Percentiles rank a stretch among this genome's conserved stretches.
Evolutionary conservation across 2,329 filamentous ascomycete species (phyloP).

Genomic region (Fusarium sp.): DNA sequence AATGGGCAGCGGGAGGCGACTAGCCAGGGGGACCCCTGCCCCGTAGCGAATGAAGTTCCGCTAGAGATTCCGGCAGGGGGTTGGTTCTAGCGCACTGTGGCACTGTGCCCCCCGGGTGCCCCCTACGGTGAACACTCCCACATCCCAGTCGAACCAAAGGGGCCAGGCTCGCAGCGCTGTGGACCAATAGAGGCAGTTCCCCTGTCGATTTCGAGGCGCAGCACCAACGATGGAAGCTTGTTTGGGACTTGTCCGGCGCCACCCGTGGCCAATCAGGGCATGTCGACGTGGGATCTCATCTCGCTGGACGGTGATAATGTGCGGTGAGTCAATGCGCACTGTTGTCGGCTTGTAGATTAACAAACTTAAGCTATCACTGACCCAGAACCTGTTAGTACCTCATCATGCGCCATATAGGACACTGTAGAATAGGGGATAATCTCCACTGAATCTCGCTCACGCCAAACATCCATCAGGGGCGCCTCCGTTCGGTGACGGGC

Average conservation of each 20-base stretch:
- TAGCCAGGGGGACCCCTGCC: slow-evolving; percentile 25
- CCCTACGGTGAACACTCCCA: slow-evolving; percentile 11
- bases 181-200: slow-evolving; percentile 9
- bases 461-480: slow-evolving; percentile 32
- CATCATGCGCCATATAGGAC: not conserved
- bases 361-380: slow-evolving; percentile 2
- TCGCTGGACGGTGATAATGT: slow-evolving; percentile 44
- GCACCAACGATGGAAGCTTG: slow-evolving; percentile 44
- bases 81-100: slow-evolving; percentile 17
- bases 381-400: slow-evolving; percentile 11
- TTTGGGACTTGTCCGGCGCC: slow-evolving; percentile 27
- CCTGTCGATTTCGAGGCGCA: slow-evolving; percentile 39
- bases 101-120: slow-evolving; percentile 13
- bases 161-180: slow-evolving; percentile 9
- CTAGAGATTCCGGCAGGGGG: slow-evolving; percentile 36
- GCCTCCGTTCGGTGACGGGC: slow-evolving; percentile 16
- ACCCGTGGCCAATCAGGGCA: slow-evolving; percentile 35
- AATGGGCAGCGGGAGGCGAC: slow-evolving; percentile 25
- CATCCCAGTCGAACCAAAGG: slow-evolving; percentile 3
- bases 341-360: slow-evolving; percentile 19
- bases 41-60: slow-evolving; percentile 20
- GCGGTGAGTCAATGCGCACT: slow-evolving; percentile 31
- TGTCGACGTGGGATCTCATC: slow-evolving; percentile 36
- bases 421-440: slow-evolving; percentile 45
- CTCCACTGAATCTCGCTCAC: slow-evolving; percentile 41